Evolutionary conservation across 495 filamentous ascomycete genomes (phyloP).

Genomic region (Hypoxylon lienhwacheense): DNA sequence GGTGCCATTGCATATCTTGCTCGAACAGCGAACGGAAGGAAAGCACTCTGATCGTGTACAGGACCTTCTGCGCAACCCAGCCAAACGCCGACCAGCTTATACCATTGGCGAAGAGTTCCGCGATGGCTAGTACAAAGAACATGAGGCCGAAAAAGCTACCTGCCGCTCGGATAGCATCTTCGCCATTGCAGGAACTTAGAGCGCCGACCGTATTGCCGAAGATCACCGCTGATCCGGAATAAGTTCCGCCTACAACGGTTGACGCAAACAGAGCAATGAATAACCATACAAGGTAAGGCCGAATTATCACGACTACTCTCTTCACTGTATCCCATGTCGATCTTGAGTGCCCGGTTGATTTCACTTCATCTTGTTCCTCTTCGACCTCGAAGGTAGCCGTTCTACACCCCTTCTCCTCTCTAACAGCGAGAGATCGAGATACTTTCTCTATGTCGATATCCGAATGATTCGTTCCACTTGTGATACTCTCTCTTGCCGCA

Average conservation of each 20-base stretch:
- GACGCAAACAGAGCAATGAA: slow-evolving; percentile 41
- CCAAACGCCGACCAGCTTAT: slow-evolving; percentile 52
- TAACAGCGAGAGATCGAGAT: slow-evolving; percentile 31
- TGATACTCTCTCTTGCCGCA: slow-evolving; percentile 23
- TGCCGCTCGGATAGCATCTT: slow-evolving; percentile 41
- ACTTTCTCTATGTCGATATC: slow-evolving; percentile 43
- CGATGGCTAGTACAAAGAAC: slow-evolving; percentile 56
- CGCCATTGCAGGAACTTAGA: slow-evolving; percentile 38
- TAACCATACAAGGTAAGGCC: slow-evolving; percentile 35
- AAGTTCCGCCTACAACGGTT: slow-evolving; percentile 47
- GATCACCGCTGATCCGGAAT: slow-evolving; percentile 52
- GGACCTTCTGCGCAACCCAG: slow-evolving; percentile 50
- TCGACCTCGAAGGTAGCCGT: neutral
- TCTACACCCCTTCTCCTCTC: slow-evolving; percentile 11
- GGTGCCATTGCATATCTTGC: slow-evolving; percentile 56
- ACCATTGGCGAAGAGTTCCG: slow-evolving; percentile 51
- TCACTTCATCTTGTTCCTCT: slow-evolving; percentile 10
- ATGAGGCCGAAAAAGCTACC: slow-evolving; percentile 55
- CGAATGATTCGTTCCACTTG: slow-evolving; percentile 16
- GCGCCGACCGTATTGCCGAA: slow-evolving; percentile 53
- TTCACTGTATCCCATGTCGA: slow-evolving; percentile 36
- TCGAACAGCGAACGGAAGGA: slow-evolving; percentile 52
- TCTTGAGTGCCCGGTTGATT: slow-evolving; percentile 6
- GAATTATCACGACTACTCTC: slow-evolving; percentile 25
- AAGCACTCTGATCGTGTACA: slow-evolving; percentile 47